Evolutionary conservation across 2,329 filamentous ascomycete species (phyloP), one percentile per base, ranked within the genome.

Genomic region (Trichoderma koningiopsis): DNA sequence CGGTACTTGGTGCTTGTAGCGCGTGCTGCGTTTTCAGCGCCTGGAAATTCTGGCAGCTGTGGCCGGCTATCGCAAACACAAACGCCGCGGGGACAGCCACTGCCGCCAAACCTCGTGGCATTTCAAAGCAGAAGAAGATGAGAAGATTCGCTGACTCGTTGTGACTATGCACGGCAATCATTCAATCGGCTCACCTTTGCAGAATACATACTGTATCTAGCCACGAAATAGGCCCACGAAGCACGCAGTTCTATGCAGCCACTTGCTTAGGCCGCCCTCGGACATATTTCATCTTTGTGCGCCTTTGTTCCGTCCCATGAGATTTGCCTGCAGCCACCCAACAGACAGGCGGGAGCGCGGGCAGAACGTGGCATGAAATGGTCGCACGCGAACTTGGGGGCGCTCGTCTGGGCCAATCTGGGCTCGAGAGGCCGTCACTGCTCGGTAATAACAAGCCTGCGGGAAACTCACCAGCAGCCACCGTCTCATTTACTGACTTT

Each of bases 271-370:
- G 24, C 59, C 29, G 37, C 40, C 11, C 19, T 67, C 63, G 63
- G 63, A 59, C 53, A 67, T 67, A 59, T 67, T 52, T 24, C 53
- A 57, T 35, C 55, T 37, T 37, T 67, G 63, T 67, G 63, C 63
- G 49, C 63, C 60, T 43, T 27, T 13, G 29, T 56, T 53, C 55
- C 60, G 67, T 59, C 67, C 67, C 60, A 69, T 69, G 53, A 64
- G 49, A 64, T 69, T 64, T 52, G 33, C 33, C 67, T 69, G 67
- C 67, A 43, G 67, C 67, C 53, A 64, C 37, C 67, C 67, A 69
- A 31, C 59, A 64, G 67, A 64, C 67, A 64, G 52, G 59, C 67
- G 67, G 67, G 67, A 69, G 53, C 53, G 52, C 67, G 58, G 59
- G 29, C 67, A 63, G 52, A 69, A 69, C 67, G 67, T 64, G 67